phyloP scores from a whole-genome alignment of 345 rosid species.

The Theobroma cacao region DNA sequence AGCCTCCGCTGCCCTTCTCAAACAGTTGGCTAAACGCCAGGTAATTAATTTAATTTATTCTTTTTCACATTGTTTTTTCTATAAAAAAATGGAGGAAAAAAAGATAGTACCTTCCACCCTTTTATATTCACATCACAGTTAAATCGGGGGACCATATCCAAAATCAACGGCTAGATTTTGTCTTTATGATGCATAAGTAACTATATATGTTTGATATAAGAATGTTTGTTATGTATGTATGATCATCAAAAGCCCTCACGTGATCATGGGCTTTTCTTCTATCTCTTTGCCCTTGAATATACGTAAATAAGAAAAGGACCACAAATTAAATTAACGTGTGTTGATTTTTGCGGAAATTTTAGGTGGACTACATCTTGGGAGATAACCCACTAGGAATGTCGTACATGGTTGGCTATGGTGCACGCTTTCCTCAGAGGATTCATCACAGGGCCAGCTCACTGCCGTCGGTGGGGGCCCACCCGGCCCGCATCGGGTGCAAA shows the following conservation, averaged over 20 bases:
- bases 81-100: background rate
- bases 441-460: conserved; percentile 89
- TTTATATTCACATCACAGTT: background rate
- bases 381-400: conserved; percentile 85
- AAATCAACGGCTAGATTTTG: conserved; percentile 22
- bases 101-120: background rate
- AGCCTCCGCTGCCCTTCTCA: conserved; percentile 59
- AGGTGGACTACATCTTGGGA: conserved; percentile 96
- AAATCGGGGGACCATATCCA: conserved; percentile 4
- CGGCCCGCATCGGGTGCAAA: conserved; percentile 57
- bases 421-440: conserved; percentile 74
- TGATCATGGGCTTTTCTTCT: conserved; percentile 15
- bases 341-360: conserved; percentile 4
- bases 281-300: background rate
- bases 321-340: background rate
- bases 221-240: background rate
- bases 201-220: background rate
- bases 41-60: conserved; percentile 13
- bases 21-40: conserved; percentile 60
- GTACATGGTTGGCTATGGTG: conserved; percentile 96
- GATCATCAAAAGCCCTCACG: conserved; percentile 11
- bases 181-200: background rate
- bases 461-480: conserved; percentile 71
- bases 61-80: background rate
- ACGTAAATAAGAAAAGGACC: background rate